Percentiles rank a stretch among this genome's conserved stretches.
Conservation (phyloP, 306 rosid genomes). For the Begonia loranthoides region DNA sequence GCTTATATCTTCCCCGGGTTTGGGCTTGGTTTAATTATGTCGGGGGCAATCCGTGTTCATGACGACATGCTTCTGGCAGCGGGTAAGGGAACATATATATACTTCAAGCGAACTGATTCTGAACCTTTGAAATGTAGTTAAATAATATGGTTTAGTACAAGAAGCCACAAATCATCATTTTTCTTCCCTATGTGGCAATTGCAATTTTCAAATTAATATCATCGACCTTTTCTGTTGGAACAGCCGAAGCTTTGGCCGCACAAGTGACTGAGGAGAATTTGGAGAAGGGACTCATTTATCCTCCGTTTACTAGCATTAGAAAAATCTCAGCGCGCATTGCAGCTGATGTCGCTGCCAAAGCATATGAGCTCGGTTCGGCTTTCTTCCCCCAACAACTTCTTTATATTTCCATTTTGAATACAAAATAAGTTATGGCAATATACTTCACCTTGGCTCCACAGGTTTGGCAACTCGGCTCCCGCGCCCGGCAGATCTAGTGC, state of each 20-base stretch:
- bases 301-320: conserved; percentile 79
- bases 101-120: too few relatives aligned
- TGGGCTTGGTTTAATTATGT: conserved; percentile 84
- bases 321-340: conserved; percentile 93
- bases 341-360: conserved; percentile 74
- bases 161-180: too few relatives aligned
- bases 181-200: too few relatives aligned
- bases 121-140: too few relatives aligned
- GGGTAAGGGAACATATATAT: conserved; percentile 40
- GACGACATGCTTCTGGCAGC: conserved; percentile 93
- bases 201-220: too few relatives aligned
- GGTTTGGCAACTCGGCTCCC: conserved; percentile 93
- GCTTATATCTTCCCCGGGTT: conserved; percentile 96
- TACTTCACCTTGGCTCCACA: conserved; percentile 12
- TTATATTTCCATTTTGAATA: background rate
- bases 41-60: conserved; percentile 78
- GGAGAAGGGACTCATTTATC: conserved; percentile 78
- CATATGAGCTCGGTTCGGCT: conserved; percentile 78
- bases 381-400: background rate
- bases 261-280: conserved; percentile 55
- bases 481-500: conserved; percentile 69
- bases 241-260: conserved; percentile 91
- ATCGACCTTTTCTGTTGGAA: conserved; percentile 11
- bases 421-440: background rate
- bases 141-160: background rate